Evolutionary conservation across 805 yeast genomes (phyloP).

Genomic region (Candida odintsovae): DNA sequence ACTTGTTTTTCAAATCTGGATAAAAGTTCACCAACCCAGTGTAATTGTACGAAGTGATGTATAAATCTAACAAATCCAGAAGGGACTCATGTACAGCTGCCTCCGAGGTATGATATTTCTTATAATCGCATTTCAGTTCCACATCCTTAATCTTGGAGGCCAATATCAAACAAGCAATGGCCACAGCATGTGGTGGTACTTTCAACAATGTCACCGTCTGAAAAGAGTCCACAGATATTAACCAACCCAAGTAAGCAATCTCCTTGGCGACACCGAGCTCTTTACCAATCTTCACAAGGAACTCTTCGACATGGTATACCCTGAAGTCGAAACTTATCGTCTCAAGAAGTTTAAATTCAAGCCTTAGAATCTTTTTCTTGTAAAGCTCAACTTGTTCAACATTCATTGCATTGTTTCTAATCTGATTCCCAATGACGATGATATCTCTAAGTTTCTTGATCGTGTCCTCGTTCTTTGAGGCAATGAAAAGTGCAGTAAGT

Average conservation of each 20-base stretch:
- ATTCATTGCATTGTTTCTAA: slow-evolving; percentile 24
- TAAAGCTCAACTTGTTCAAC: slow-evolving; percentile 43
- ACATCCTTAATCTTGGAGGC: slow-evolving; percentile 42
- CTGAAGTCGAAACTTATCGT: slow-evolving; percentile 78
- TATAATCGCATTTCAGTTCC: slow-evolving; percentile 18
- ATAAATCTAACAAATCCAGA: slow-evolving; percentile 53
- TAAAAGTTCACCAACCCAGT: slow-evolving; percentile 41
- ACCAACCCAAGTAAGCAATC: slow-evolving; percentile 59
- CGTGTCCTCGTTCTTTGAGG: slow-evolving; percentile 79
- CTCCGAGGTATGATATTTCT: slow-evolving; percentile 14
- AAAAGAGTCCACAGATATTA: slow-evolving; percentile 67
- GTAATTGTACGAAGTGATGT: slow-evolving; percentile 48
- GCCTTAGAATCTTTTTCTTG: slow-evolving; percentile 46
- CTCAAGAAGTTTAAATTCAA: slow-evolving; percentile 73
- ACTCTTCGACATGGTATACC: slow-evolving; percentile 58
- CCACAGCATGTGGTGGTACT: slow-evolving; percentile 71
- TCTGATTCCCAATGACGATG: slow-evolving; percentile 34
- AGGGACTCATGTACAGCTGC: slow-evolving; percentile 40
- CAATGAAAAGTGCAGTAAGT: slow-evolving; percentile 59
- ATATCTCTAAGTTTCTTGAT: slow-evolving; percentile 69
- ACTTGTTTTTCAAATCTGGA: slow-evolving; percentile 28
- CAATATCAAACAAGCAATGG: slow-evolving; percentile 60
- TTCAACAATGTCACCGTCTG: slow-evolving; percentile 63
- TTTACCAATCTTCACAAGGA: slow-evolving; percentile 56
- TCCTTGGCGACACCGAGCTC: slow-evolving; percentile 40